A percentile compares a stretch with the other conserved stretches of the same genome.
phyloP scores from a whole-genome alignment of 306 rosid species.

The Vigna trinervia region DNA sequence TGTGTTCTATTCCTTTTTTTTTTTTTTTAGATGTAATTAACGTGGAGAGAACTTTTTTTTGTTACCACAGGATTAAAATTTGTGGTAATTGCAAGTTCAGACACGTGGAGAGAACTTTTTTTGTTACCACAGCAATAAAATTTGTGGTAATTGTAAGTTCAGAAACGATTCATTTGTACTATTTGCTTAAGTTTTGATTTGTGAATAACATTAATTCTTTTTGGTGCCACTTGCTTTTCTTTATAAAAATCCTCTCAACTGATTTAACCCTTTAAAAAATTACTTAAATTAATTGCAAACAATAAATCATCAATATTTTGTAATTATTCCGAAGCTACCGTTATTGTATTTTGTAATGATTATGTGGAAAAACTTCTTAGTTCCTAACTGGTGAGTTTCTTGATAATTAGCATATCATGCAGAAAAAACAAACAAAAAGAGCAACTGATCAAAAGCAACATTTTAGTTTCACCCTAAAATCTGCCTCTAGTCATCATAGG shows the following conservation, averaged over 20 bases:
- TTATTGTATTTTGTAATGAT: too few species aligned
- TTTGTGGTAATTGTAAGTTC: background rate
- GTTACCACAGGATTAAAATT: background rate
- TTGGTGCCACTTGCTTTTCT: background rate
- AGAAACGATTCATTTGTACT: too few species aligned
- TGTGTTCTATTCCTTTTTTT: too few species aligned
- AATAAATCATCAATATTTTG: too few species aligned
- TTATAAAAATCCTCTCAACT: too few species aligned
- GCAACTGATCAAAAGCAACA: conserved; percentile 28
- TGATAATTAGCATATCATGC: conserved; percentile 35
- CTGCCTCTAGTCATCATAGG: conserved; percentile 99
- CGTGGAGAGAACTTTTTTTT: too few species aligned
- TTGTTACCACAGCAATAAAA: background rate
- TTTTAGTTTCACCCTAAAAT: conserved; percentile 62
- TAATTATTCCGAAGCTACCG: too few species aligned
- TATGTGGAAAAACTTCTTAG: too few species aligned
- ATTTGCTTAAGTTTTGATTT: background rate
- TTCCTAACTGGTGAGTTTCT: background rate
- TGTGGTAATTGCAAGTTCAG: background rate
- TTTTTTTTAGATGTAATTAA: too few species aligned
- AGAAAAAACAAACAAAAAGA: conserved; percentile 26
- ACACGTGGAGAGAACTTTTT: too few species aligned
- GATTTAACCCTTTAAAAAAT: too few species aligned
- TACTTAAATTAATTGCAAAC: too few species aligned
- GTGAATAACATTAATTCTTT: conserved; percentile 29